Base-by-base conservation (phyloP, 2,329 filamentous ascomycete species). In the Penicillium aurantiogriseum region DNA sequence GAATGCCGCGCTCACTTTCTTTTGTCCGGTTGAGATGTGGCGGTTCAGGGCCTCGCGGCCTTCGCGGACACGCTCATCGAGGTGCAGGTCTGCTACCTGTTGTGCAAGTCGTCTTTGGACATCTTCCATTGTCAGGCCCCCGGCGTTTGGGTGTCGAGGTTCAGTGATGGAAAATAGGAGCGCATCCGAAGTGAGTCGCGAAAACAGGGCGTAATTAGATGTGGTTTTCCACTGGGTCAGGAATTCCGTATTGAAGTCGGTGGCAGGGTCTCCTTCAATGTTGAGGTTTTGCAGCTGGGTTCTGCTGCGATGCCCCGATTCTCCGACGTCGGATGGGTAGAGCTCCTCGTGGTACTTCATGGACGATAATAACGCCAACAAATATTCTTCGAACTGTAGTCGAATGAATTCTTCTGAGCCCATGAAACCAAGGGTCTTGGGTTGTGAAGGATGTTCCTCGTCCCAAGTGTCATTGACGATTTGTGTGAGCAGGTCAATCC, bases 321-420 rank as follows among this genome's bases (percentile, higher is more conserved):
- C 82, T 54, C 81, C 75, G 6, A 77, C 74, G 61, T 85, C 77
- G 56, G 77, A 75, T 19, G 65, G 68, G 43, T 75, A 73, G 27
- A 87, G 79, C 69, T 88, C 88, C 68, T 85, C 87, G 74, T 92
- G 92, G 72, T 96, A 97, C 72, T 97, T 97, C 65, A 92, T 89
- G 0, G 90, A 87, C 0, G 92, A 90, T 43, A 97, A 85, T 61
- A 99, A 83, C 0, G 92, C 91, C 25, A 97, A 83, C 6, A 99
- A 83, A 71, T 99, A 99, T 69, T 97, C 92, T 76, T 99, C 94
- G 62, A 99, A 99, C 69, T 97, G 93, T 40, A 97, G 85, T 31
- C 94, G 86, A 67, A 99, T 99, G 69, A 97, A 97, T 72, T 97
- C 94, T 76, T 99, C 94, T 61, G 92, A 97, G 31, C 94, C 94